Percentiles rank a stretch among this genome's conserved stretches.
These are phyloP conservation scores for Nicotiana tabacum DNA, from an alignment of 257 asterid species.

Conservation along the genomic window DNA sequence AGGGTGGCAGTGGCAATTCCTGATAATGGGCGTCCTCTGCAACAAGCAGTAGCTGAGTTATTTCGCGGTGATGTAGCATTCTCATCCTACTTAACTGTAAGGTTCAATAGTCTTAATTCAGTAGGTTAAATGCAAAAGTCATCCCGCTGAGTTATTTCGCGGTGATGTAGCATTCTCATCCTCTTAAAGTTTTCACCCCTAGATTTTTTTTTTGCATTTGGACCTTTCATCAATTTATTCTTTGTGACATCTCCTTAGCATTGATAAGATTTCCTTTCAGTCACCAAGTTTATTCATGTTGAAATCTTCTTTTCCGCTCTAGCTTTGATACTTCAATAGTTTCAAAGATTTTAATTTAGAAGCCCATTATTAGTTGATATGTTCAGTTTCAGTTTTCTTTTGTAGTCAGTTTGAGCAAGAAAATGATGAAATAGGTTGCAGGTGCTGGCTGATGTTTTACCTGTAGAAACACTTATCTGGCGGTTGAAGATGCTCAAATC, in stretches of 20 bases:
- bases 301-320: background rate
- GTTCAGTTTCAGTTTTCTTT: background rate
- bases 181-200: background rate
- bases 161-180: too few relatives aligned
- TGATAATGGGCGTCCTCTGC: constrained; percentile 41
- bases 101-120: constrained; percentile 17
- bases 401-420: constrained; percentile 19
- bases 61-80: constrained; percentile 40
- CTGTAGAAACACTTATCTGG: constrained; percentile 52
- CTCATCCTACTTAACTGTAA: constrained; percentile 65
- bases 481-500: constrained; percentile 67
- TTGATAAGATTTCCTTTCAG: background rate
- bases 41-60: constrained; percentile 40
- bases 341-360: background rate
- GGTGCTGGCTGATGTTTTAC: constrained; percentile 48
- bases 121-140: background rate
- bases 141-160: background rate
- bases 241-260: background rate
- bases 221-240: background rate
- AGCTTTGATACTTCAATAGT: background rate
- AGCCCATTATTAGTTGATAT: background rate
- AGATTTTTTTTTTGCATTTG: background rate
- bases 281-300: background rate
- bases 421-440: constrained; percentile 34
- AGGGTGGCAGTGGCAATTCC: constrained; percentile 39